These are phyloP conservation scores for Leccinum incarnatum DNA, from an alignment of 768 basidiomycete genomes.

Conservation along the genomic window DNA sequence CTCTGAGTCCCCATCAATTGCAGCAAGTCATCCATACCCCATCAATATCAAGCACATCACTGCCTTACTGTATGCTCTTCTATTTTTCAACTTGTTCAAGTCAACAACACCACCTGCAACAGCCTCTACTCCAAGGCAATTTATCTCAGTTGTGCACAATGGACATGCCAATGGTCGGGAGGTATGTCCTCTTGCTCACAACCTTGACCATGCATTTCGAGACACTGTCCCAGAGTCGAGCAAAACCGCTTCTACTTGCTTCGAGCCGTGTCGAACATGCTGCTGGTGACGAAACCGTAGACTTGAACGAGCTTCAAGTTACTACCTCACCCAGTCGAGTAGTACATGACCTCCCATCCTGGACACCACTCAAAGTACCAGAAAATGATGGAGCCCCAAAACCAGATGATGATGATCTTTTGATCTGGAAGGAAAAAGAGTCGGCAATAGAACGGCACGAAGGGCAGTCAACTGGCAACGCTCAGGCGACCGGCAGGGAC, in stretches of 20 bases:
- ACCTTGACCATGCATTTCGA: slow-evolving; percentile 9
- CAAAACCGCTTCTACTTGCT: background rate
- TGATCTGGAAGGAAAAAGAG: background rate
- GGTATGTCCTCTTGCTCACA: slow-evolving; percentile 7
- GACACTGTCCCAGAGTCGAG: slow-evolving; percentile 9
- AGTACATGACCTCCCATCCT: slow-evolving; percentile 20
- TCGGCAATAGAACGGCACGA: background rate
- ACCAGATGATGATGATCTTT: slow-evolving; percentile 8
- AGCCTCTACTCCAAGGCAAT: slow-evolving; percentile 20
- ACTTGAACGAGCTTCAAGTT: background rate
- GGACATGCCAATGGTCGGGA: slow-evolving; percentile 1
- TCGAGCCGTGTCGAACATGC: slow-evolving; percentile 3
- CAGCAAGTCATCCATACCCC: slow-evolving; percentile 2
- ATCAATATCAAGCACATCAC: background rate
- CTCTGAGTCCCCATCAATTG: slow-evolving; percentile 14
- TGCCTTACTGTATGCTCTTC: slow-evolving; percentile 13
- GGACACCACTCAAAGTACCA: background rate
- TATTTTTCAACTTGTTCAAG: background rate
- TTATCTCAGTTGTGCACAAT: slow-evolving; percentile 4
- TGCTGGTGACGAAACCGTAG: background rate
- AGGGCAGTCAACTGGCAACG: background rate
- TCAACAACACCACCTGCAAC: background rate
- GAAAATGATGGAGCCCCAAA: slow-evolving; percentile 8
- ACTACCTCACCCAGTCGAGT: background rate
- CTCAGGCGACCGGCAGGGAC: background rate